Evolutionary conservation across 768 basidiomycete genomes (phyloP).

Genomic region (Termitomyces sp.): DNA sequence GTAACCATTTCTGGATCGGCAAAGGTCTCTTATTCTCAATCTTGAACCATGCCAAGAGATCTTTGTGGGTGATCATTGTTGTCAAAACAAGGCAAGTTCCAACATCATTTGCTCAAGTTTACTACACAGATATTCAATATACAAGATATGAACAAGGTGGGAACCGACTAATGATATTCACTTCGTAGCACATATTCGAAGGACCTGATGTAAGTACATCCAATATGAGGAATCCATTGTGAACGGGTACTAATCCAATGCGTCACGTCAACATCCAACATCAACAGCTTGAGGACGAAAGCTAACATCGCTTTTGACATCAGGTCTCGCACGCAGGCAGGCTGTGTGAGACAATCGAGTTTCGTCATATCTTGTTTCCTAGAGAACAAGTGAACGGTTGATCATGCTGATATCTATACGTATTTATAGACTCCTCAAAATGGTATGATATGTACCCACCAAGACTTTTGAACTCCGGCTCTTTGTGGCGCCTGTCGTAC

Average conservation of each 20-base stretch:
- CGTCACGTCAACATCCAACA: not conserved
- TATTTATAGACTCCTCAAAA: not conserved
- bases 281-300: not conserved
- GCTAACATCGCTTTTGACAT: too few species aligned
- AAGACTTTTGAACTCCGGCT: not conserved
- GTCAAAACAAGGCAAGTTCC: not conserved
- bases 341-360: not conserved
- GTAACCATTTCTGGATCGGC: not conserved
- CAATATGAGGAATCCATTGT: not conserved
- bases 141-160: not conserved
- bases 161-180: not conserved
- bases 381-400: not conserved
- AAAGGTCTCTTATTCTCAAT: not conserved
- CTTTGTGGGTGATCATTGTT: not conserved
- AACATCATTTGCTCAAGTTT: not conserved
- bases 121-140: not conserved
- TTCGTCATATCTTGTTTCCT: not conserved
- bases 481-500: not conserved
- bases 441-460: not conserved
- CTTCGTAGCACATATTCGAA: not conserved
- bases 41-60: not conserved
- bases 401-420: not conserved
- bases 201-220: not conserved
- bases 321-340: not conserved
- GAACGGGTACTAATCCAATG: not conserved